Evolutionary conservation across 169 alveolate genomes (phyloP).

Genomic region (Plasmodium yoelii): DNA sequence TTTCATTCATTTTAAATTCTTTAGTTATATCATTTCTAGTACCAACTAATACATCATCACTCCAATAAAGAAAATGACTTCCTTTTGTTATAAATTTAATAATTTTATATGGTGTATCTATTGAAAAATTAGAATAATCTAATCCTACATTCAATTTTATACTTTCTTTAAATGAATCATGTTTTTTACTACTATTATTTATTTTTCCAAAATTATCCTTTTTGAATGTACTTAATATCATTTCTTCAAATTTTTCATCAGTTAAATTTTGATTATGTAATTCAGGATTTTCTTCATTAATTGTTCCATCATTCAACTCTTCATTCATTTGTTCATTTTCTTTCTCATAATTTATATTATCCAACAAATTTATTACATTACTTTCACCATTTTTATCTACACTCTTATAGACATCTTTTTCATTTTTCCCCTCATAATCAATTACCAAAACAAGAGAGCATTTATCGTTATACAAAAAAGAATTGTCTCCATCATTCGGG

Average conservation of each 20-base stretch:
- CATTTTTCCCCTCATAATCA: conserved; percentile 23
- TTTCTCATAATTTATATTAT: not conserved
- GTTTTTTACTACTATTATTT: not conserved
- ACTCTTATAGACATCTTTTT: not conserved
- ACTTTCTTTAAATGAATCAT: not conserved
- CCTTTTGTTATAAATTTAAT: conserved; percentile 66
- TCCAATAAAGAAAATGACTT: conserved; percentile 73
- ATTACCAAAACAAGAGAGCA: conserved; percentile 69
- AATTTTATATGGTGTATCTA: conserved; percentile 51
- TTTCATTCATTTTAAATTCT: conserved; percentile 76
- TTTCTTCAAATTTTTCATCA: not conserved
- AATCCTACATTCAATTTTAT: conserved; percentile 49
- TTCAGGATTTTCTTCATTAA: not conserved
- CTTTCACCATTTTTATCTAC: not conserved
- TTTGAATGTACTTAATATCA: not conserved
- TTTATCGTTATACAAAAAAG: conserved; percentile 35
- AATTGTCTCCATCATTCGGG: not conserved
- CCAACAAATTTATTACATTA: not conserved
- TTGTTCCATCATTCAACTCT: not conserved
- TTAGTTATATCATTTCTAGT: conserved; percentile 20
- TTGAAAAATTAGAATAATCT: conserved; percentile 47
- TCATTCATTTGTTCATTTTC: not conserved
- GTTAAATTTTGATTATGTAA: not conserved
- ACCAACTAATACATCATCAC: conserved; percentile 24
- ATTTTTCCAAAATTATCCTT: not conserved